A percentile compares a stretch with the other conserved stretches of the same genome.
Evolutionary conservation across 331 rosid genomes (phyloP).

Genomic region (Ulmus americana): DNA sequence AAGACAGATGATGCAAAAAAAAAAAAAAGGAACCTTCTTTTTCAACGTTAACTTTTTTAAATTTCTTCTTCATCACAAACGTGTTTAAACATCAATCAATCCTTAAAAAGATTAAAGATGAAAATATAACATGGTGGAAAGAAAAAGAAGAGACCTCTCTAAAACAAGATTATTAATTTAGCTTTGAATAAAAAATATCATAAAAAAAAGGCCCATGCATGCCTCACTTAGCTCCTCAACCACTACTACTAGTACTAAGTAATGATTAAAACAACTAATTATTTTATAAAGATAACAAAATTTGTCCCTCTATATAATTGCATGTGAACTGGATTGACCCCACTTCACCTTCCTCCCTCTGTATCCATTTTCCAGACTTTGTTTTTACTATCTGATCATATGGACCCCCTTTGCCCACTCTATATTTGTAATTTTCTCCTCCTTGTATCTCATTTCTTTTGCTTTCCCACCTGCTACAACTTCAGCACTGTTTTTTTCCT

Average conservation of each 20-base stretch:
- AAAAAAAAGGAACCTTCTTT: conserved; percentile 23
- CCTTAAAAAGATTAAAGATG: not conserved
- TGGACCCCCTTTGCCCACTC: conserved; percentile 15
- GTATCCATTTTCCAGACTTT: conserved; percentile 19
- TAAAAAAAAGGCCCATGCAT: conserved; percentile 11
- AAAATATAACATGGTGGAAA: conserved; percentile 13
- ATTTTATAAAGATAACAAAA: no score
- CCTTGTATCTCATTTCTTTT: not conserved
- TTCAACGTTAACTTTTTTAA: not conserved
- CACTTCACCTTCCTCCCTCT: conserved; percentile 15
- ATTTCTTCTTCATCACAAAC: conserved; percentile 7
- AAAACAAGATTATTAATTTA: not conserved
- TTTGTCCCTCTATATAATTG: conserved; percentile 28
- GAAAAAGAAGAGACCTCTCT: not conserved
- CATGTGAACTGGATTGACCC: conserved; percentile 24
- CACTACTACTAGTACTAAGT: conserved; percentile 12
- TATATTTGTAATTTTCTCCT: not conserved
- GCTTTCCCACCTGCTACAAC: not conserved
- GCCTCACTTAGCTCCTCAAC: not conserved
- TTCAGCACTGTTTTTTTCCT: not conserved
- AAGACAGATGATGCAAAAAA: not conserved
- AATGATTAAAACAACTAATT: conserved; percentile 15
- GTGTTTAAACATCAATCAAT: not conserved
- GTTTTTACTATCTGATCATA: not conserved
- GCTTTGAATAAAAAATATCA: conserved; percentile 20